Evolutionary conservation across 768 basidiomycete species (phyloP).

Genomic region (Mrakia frigida): DNA sequence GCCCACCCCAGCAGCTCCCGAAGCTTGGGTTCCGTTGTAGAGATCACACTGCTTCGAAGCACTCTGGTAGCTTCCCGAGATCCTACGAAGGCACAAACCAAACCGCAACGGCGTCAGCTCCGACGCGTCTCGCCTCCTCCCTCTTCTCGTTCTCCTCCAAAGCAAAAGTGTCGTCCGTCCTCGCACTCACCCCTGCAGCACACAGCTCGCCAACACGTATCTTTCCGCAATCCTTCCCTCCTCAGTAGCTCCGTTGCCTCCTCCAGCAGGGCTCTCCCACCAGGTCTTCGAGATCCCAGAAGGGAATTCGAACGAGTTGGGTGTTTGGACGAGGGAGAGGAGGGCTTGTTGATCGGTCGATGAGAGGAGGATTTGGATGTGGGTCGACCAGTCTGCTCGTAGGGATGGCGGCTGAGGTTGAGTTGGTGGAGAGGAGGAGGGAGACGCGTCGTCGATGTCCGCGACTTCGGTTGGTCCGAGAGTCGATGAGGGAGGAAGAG

Average conservation of each 20-base stretch:
- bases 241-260: not conserved
- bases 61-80: not conserved
- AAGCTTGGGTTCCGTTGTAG: not conserved
- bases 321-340: conserved; percentile 5
- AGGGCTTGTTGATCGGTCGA: not conserved
- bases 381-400: not conserved
- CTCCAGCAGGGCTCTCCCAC: not conserved
- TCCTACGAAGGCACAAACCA: not conserved
- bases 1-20: not conserved
- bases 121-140: not conserved
- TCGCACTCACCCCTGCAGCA: conserved; percentile 14
- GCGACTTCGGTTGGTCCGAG: not conserved
- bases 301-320: not conserved
- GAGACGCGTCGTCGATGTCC: not conserved
- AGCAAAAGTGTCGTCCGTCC: too few relatives aligned
- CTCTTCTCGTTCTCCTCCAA: too few relatives aligned
- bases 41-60: not conserved
- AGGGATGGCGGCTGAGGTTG: not conserved
- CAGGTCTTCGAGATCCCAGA: not conserved
- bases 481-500: not conserved
- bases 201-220: conserved; percentile 15
- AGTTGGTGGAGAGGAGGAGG: not conserved
- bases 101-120: not conserved
- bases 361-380: not conserved
- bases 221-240: not conserved